A percentile compares a stretch with the other conserved stretches of the same genome.
Evolutionary conservation across 805 yeast genomes (phyloP).

Genomic region (Lachancea nothofagi): DNA sequence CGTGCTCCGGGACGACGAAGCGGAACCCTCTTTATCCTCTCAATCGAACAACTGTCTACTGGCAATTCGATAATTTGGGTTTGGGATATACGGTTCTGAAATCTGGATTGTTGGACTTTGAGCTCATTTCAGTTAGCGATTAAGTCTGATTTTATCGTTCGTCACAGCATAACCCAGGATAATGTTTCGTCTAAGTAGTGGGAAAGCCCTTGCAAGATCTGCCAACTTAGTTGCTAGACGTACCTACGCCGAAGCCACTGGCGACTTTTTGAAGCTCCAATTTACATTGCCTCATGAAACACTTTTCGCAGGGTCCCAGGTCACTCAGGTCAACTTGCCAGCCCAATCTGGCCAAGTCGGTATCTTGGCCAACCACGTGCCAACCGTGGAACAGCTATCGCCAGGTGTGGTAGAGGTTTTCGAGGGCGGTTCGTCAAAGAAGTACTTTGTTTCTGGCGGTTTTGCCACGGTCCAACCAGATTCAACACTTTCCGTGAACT

Average conservation of each 20-base stretch:
- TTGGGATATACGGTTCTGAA: background rate
- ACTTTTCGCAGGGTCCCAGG: conserved; percentile 44
- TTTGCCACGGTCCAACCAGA: conserved; percentile 95
- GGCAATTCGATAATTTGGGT: background rate
- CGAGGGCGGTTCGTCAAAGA: conserved; percentile 64
- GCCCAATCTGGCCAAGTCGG: conserved; percentile 95
- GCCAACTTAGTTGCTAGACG: conserved; percentile 59
- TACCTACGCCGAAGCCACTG: conserved; percentile 81
- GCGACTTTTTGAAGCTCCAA: conserved; percentile 76
- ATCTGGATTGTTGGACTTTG: background rate
- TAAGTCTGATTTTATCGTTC: too few relatives aligned
- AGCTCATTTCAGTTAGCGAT: background rate
- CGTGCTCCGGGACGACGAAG: too few relatives aligned
- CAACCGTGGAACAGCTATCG: conserved; percentile 89
- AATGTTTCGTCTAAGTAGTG: conserved; percentile 26
- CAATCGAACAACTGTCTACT: background rate
- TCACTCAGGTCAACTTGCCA: conserved; percentile 86
- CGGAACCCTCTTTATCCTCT: too few relatives aligned
- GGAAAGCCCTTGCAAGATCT: conserved; percentile 27
- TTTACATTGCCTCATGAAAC: conserved; percentile 86
- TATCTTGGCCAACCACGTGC: conserved; percentile 96
- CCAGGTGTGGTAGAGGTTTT: conserved; percentile 94
- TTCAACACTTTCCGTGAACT: conserved; percentile 81
- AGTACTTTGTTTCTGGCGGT: conserved; percentile 92
- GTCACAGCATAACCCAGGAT: too few relatives aligned